phyloP scores from a whole-genome alignment of 176 grass and related monocot genomes.

The Oryza glaberrima region DNA sequence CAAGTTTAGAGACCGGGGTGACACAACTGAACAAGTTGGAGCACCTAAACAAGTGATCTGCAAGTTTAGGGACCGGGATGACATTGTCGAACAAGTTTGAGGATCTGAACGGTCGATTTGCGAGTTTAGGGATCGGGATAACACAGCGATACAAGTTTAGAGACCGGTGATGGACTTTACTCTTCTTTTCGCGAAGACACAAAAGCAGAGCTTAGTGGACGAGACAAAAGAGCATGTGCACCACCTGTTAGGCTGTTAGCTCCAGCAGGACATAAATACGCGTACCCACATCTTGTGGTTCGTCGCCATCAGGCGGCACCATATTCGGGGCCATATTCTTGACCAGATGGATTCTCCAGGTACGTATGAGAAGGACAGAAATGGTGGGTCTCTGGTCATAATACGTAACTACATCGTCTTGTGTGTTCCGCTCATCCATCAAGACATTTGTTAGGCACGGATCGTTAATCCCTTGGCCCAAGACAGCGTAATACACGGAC shows the following conservation, averaged over 20 bases:
- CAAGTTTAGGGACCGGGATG: too few relatives aligned
- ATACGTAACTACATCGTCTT: background rate
- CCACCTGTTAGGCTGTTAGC: background rate
- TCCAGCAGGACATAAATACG: background rate
- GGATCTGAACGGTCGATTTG: too few relatives aligned
- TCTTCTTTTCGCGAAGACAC: too few relatives aligned
- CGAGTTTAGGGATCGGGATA: too few relatives aligned
- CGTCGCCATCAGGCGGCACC: background rate
- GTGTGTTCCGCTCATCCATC: background rate
- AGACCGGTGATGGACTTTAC: too few relatives aligned
- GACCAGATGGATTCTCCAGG: background rate
- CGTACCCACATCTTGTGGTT: background rate
- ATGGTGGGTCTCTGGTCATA: background rate
- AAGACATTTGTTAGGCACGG: background rate
- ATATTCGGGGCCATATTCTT: background rate
- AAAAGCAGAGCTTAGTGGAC: too few relatives aligned
- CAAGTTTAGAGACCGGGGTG: too few relatives aligned
- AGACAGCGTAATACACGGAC: slow-evolving; percentile 1
- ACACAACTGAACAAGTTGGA: too few relatives aligned
- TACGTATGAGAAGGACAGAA: background rate
- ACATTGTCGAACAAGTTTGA: too few relatives aligned
- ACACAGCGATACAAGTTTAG: too few relatives aligned
- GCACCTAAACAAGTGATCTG: too few relatives aligned
- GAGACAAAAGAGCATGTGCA: too few relatives aligned
- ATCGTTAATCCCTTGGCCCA: background rate